Percentiles rank a stretch among this genome's conserved stretches.
phyloP scores from a whole-genome alignment of 495 filamentous ascomycete species.

The Podospora australis region DNA sequence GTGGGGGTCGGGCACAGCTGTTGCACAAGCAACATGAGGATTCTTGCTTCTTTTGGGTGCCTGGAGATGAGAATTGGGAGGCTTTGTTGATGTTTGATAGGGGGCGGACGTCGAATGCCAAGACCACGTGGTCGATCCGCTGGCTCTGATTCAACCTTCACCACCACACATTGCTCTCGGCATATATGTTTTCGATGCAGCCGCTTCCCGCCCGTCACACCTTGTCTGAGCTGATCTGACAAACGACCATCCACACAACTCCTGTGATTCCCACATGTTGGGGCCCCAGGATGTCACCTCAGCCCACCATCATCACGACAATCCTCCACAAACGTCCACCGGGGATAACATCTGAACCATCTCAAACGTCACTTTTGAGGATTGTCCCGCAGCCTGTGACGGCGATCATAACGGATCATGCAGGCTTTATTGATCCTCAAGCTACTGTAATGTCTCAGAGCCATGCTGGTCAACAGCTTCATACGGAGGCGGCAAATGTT shows the following conservation, averaged over 20 bases:
- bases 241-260: neutral
- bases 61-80: neutral
- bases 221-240: neutral
- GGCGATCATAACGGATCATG: neutral
- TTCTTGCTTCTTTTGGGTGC: neutral
- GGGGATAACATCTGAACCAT: neutral
- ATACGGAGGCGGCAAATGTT: too few species aligned
- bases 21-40: neutral
- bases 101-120: conserved; percentile 4
- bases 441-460: too few species aligned
- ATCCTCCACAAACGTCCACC: neutral
- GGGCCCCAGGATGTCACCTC: neutral
- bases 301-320: neutral
- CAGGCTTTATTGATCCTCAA: too few species aligned
- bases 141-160: conserved; percentile 3
- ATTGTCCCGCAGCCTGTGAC: too few species aligned
- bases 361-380: too few species aligned
- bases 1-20: neutral
- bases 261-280: neutral
- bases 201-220: neutral
- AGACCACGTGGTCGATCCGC: conserved; percentile 11
- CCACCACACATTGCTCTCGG: neutral
- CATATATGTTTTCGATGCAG: neutral
- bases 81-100: neutral
- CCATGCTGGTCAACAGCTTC: conserved; percentile 1